A percentile compares a stretch with the other conserved stretches of the same genome.
These are phyloP conservation scores for Solanum paucissectum DNA, from an alignment of 257 asterid genomes.

Conservation along the genomic window DNA sequence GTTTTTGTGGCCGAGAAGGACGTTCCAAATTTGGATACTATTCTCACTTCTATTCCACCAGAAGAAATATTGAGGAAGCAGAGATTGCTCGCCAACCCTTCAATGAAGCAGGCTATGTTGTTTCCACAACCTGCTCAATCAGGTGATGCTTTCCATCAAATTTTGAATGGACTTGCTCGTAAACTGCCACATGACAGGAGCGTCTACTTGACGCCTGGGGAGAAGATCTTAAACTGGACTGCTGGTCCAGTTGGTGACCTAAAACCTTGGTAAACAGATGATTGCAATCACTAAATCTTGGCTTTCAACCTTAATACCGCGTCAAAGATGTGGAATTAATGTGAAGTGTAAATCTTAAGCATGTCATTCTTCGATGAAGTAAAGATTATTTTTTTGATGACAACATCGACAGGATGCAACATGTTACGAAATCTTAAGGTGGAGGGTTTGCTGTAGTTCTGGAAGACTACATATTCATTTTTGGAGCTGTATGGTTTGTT, in stretches of 20 bases:
- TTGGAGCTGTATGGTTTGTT: neutral
- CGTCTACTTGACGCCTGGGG: conserved; percentile 44
- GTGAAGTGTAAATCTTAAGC: too few species aligned
- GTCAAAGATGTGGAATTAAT: neutral
- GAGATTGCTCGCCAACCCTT: conserved; percentile 75
- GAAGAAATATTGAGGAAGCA: conserved; percentile 70
- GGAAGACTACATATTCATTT: neutral
- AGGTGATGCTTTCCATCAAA: conserved; percentile 92
- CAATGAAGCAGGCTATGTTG: conserved; percentile 88
- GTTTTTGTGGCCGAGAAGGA: conserved; percentile 76
- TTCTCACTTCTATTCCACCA: conserved; percentile 67
- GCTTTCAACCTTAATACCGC: neutral
- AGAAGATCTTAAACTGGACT: conserved; percentile 73
- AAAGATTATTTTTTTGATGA: neutral
- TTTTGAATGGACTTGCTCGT: conserved; percentile 81
- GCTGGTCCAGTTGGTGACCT: conserved; percentile 80
- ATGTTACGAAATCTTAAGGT: neutral
- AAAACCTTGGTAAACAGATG: conserved; percentile 51
- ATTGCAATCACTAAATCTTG: neutral
- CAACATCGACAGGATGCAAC: neutral
- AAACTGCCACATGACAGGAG: conserved; percentile 56
- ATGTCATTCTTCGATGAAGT: too few species aligned
- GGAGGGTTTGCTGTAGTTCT: neutral
- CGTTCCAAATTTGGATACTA: conserved; percentile 68
- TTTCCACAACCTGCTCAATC: conserved; percentile 79